A percentile compares a stretch with the other conserved stretches of the same genome.
Conservation (phyloP, 2,329 filamentous ascomycete species). For the Mariannaea sp. region DNA sequence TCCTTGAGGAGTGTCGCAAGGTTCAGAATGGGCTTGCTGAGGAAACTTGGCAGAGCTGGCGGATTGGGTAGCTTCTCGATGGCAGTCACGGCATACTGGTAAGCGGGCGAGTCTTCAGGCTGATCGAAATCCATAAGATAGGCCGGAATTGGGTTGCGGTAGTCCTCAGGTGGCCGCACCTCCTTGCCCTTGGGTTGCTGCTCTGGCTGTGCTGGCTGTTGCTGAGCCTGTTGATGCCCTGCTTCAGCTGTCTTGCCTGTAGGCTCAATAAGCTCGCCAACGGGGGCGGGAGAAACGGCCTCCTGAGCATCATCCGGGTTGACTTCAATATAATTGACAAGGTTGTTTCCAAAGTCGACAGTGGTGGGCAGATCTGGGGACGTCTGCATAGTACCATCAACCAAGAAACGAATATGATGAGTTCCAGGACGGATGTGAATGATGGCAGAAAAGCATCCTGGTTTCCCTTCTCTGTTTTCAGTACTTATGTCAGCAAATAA, state of each 20-base stretch:
- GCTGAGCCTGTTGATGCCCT: constrained; percentile 10
- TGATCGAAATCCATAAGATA: constrained; percentile 89
- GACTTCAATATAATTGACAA: constrained; percentile 98
- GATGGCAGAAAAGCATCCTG: constrained; percentile 72
- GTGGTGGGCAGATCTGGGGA: constrained; percentile 88
- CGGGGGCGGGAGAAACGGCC: constrained; percentile 38
- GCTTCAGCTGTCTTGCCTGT: constrained; percentile 18
- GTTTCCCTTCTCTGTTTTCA: constrained; percentile 54
- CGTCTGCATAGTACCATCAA: constrained; percentile 91
- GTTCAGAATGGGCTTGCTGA: constrained; percentile 94
- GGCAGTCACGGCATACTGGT: constrained; percentile 74
- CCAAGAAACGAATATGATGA: constrained; percentile 94
- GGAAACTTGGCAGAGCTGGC: constrained; percentile 84
- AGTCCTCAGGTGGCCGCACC: constrained; percentile 62
- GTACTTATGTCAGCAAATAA: constrained; percentile 24
- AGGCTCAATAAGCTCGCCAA: constrained; percentile 38
- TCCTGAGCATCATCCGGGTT: constrained; percentile 69
- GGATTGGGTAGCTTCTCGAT: constrained; percentile 82
- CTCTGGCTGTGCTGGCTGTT: constrained; percentile 36
- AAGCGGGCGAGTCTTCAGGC: constrained; percentile 75
- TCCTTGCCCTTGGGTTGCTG: constrained; percentile 58
- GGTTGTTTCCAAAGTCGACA: constrained; percentile 95
- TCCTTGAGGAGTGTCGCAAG: constrained; percentile 92
- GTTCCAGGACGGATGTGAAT: constrained; percentile 90
- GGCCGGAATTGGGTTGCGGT: constrained; percentile 76